Evolutionary conservation across 2,329 filamentous ascomycete species (phyloP), one percentile per base, ranked within the genome.

Genomic region (Pseudogymnoascus sp.): DNA sequence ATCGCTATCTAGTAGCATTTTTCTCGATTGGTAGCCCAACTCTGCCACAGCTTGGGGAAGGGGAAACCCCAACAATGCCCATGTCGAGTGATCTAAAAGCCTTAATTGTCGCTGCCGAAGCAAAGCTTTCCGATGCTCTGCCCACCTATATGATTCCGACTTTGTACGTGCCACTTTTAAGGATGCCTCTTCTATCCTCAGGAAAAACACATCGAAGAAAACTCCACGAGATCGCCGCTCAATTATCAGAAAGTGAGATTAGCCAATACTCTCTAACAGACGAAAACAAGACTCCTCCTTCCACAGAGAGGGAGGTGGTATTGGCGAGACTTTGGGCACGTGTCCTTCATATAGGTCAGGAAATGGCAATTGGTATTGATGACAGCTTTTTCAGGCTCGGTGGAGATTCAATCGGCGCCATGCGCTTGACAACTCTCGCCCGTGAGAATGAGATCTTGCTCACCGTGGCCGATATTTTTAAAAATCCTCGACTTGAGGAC

Each of bases 381-480:
- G 72, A 74, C 47, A 77, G 72, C 63, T 78, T 78, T 68, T 73
- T 74, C 63, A 62, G 64, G 1, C 63, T 73, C 0, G 71, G 71
- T n/a, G 72, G 72, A n/a, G 71, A 72, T 57, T 73, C 71, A 0
- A 59, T 73, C 0, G 38, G 61, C 14, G 70, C 71, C 2, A 76
- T 75, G 68, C 77, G 75, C 37, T 64, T 81, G 4, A 77, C 80
- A 0, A 74, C 78, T 22, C 70, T 36, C n/a, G 43, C 61, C 28
- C 63, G 62, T 30, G 53, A 18, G 22, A 28, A 35, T 12, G 28
- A 57, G 15, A 28, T 76, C 37, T 67, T 69, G 25, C 65, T 76
- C 41, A 74, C 73, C 6, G 73, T 76, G 41, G 72, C 73, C 4
- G 74, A 75, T 65, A 71, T 75, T 25, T 76, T 76, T 68, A 70